These are phyloP conservation scores for Articulospora tetracladia DNA, from an alignment of 495 filamentous ascomycete species.

Conservation along the genomic window DNA sequence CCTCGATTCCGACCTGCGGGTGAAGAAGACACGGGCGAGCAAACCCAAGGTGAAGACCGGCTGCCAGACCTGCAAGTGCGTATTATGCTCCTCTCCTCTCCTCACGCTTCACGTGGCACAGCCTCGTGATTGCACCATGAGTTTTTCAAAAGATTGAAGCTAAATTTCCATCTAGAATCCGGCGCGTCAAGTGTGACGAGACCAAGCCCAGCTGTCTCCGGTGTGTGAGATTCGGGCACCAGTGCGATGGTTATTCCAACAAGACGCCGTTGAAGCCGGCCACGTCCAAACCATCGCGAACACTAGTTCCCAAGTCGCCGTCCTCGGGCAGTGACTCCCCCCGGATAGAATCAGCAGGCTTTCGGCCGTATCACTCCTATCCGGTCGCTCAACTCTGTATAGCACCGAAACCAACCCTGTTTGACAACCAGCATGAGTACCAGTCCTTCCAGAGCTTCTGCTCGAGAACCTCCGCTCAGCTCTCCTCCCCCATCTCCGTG, in stretches of 20 bases:
- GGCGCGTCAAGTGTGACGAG: constrained; percentile 59
- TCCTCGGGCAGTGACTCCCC: background rate
- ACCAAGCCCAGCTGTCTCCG: constrained; percentile 46
- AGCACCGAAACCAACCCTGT: constrained; percentile 5
- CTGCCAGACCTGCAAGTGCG: constrained; percentile 27
- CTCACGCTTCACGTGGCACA: background rate
- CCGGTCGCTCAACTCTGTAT: background rate
- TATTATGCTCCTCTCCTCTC: constrained; percentile 5
- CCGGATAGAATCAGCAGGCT: background rate
- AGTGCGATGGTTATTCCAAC: constrained; percentile 50
- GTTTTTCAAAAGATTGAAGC: background rate
- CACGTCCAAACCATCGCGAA: constrained; percentile 5
- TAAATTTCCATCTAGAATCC: constrained; percentile 15
- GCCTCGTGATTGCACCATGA: background rate
- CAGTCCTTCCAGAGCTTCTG: constrained; percentile 17
- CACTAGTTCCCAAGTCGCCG: constrained; percentile 15
- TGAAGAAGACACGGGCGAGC: constrained; percentile 23
- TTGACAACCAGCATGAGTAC: constrained; percentile 10
- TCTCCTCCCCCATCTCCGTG: constrained; percentile 4
- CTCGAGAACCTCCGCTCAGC: constrained; percentile 8
- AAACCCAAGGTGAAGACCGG: constrained; percentile 25
- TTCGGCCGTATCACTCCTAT: background rate
- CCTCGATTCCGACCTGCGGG: constrained; percentile 9
- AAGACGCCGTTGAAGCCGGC: constrained; percentile 6
- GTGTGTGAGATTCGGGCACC: constrained; percentile 46